Evolutionary conservation across 2,329 filamentous ascomycete species (phyloP).

Genomic region (Aciculosporium take): DNA sequence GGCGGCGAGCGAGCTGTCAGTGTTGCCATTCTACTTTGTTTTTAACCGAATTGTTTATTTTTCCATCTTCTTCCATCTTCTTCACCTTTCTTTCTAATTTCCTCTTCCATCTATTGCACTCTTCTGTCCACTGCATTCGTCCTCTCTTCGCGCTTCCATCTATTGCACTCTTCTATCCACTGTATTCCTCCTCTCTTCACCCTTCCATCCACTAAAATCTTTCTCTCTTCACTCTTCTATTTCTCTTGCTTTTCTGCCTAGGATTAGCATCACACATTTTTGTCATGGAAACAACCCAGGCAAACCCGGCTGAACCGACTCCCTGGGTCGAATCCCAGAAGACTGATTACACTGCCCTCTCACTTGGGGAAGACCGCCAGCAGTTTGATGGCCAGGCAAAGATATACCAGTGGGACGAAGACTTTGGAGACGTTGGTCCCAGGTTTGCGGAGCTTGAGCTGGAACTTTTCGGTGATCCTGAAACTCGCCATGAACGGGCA

Average conservation of each 20-base stretch:
- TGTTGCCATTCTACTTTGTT: neutral
- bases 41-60: no score
- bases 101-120: neutral
- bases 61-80: neutral
- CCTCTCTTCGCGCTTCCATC: neutral
- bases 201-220: neutral
- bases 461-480: slow-evolving; percentile 54
- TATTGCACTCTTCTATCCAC: no score
- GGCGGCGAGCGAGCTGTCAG: neutral
- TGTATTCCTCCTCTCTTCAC: no score
- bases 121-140: neutral
- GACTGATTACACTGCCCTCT: slow-evolving; percentile 31
- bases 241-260: neutral
- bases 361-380: slow-evolving; percentile 7
- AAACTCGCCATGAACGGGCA: slow-evolving; percentile 29
- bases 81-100: neutral
- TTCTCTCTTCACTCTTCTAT: neutral
- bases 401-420: slow-evolving; percentile 73
- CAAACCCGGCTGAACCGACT: neutral
- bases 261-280: no score
- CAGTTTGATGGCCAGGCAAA: slow-evolving; percentile 41
- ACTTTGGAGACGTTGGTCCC: slow-evolving; percentile 75
- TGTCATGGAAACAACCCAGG: neutral
- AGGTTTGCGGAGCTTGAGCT: slow-evolving; percentile 54
- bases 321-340: slow-evolving; percentile 31